phyloP scores from a whole-genome alignment of 331 rosid genomes.

The Malus hybrid region DNA sequence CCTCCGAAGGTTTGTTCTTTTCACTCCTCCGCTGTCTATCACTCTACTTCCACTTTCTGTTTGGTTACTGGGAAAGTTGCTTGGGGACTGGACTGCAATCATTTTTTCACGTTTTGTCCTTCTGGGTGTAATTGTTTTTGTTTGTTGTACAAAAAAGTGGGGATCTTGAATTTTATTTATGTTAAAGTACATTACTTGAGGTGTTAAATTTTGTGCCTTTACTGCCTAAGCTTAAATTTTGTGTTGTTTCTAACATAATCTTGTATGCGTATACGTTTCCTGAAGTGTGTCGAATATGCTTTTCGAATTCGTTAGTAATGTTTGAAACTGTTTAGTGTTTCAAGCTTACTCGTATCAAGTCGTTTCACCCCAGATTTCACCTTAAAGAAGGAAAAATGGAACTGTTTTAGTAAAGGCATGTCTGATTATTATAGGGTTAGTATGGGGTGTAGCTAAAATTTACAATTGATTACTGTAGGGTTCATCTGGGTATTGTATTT shows the following conservation, averaged over 20 bases:
- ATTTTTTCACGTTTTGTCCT: neutral
- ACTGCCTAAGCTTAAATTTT: neutral
- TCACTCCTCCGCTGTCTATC: neutral
- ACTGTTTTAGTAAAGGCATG: neutral
- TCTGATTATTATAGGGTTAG: too few species aligned
- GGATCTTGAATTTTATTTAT: neutral
- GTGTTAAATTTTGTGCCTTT: neutral
- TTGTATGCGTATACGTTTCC: neutral
- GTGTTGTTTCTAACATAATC: neutral
- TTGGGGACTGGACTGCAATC: neutral
- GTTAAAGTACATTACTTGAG: neutral
- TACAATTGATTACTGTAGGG: neutral
- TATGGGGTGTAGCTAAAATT: neutral
- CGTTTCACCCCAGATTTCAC: neutral
- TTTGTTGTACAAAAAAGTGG: neutral
- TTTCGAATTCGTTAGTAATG: neutral
- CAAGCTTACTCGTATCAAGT: neutral
- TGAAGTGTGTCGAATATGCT: neutral
- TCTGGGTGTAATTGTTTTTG: neutral
- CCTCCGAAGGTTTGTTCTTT: constrained; percentile 54
- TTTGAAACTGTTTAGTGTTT: neutral
- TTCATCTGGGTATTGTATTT: neutral
- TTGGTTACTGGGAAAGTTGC: neutral
- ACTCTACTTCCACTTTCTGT: neutral
- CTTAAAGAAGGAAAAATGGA: neutral